Base-by-base conservation (phyloP, 805 yeast genomes). In the Candida pini region DNA sequence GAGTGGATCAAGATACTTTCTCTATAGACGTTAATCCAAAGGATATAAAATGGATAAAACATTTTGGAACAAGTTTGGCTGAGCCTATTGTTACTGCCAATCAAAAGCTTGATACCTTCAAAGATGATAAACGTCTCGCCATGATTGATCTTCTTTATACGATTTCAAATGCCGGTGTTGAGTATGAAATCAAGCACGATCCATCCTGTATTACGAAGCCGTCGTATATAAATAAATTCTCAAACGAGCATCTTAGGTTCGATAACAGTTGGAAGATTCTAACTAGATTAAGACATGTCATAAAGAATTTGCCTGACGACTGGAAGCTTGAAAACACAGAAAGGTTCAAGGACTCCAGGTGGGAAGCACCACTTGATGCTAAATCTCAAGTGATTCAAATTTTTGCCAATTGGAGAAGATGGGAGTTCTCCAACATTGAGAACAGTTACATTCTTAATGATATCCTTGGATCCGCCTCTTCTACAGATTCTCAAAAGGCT, bases 161-260 rank as follows among this genome's bases (percentile, higher is more conserved):
- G 9, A 47, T 71, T 14, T 54, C 73, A 3, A 47, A 47, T 9
- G 73, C 69, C 2, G 64, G 71, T 7, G 48, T 48, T 8, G 49
- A 53, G 1, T 52, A 55, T 32, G 69, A 70, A 20, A 72, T 88
- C 28, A 77, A 78, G 32, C 84, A 84, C 42, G 97, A 92, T 49
- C 94, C 97, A 0, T 77, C 85, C 5, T 96, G 88, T 14, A 70
- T 90, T 34, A 89, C 97, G 1, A 81, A 87, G 33, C 96, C 97
- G 0, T 81, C 96, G 0, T 79, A 83, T 47, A 76, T 87, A 20
- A 72, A 86, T 31, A 67, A 96, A 34, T 71, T 88, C 3, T 71
- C 80, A 2, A 67, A 69, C 14, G 72, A 78, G 17, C 97, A 89
- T 58, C 76, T 87, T 2, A 66, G 98, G 43, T 74, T 80, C 17